Conservation (phyloP, 2,329 filamentous ascomycete species). For the Cladosporium sp. region DNA sequence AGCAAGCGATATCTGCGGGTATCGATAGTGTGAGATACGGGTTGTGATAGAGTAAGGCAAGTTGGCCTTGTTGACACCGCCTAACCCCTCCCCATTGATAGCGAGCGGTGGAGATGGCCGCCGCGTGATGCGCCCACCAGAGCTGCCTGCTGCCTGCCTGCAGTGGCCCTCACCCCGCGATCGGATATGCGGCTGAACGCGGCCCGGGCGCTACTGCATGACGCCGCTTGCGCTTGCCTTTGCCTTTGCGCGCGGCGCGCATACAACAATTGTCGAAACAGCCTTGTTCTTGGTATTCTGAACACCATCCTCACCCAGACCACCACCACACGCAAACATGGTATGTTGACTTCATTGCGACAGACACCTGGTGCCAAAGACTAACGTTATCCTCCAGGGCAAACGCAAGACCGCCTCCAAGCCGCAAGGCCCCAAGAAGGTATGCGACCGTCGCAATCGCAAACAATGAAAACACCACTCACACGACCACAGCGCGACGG, state of each 20-base stretch:
- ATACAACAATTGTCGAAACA: background rate
- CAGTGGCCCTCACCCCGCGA: background rate
- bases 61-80: background rate
- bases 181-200: background rate
- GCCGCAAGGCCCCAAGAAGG: constrained; percentile 78
- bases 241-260: background rate
- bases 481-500: constrained; percentile 50
- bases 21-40: constrained; percentile 8
- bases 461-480: background rate
- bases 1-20: constrained; percentile 2
- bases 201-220: background rate
- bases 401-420: constrained; percentile 89
- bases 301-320: background rate
- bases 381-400: constrained; percentile 52
- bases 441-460: constrained; percentile 33
- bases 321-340: background rate
- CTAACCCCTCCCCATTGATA: constrained; percentile 1
- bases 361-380: no score
- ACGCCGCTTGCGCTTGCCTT: background rate
- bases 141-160: no score
- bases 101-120: constrained; percentile 3
- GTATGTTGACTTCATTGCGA: background rate
- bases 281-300: background rate
- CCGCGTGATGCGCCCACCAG: no score
- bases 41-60: constrained; percentile 7